phyloP scores from a whole-genome alignment of 495 filamentous ascomycete species.

The Elaphomyces granulatus region DNA sequence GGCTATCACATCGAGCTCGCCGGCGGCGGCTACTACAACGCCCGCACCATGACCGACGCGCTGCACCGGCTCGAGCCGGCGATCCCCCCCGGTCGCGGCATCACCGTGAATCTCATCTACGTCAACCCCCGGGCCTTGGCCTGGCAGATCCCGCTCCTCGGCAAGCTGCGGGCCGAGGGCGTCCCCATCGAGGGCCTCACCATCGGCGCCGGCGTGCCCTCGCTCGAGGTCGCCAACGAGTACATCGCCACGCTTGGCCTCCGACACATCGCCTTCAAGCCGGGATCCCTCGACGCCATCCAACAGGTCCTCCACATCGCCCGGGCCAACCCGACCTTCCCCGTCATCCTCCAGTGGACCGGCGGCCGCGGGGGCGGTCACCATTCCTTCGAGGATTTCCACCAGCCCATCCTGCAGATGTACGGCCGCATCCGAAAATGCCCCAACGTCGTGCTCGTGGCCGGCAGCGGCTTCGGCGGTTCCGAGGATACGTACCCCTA shows the following conservation, averaged over 20 bases:
- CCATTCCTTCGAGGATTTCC: conserved; percentile 39
- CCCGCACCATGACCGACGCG: conserved; percentile 15
- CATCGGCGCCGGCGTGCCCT: conserved; percentile 38
- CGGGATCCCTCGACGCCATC: conserved; percentile 31
- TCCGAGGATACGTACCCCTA: conserved; percentile 35
- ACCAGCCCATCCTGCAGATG: conserved; percentile 30
- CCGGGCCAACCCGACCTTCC: conserved; percentile 30
- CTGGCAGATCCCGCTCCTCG: conserved; percentile 24
- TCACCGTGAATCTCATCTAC: conserved; percentile 29
- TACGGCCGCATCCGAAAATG: conserved; percentile 31
- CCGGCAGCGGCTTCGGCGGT: conserved; percentile 35
- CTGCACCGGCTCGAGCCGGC: conserved; percentile 15
- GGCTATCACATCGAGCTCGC: conserved; percentile 29
- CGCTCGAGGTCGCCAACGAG: conserved; percentile 30
- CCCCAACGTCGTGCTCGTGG: conserved; percentile 33
- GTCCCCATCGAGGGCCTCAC: conserved; percentile 28
- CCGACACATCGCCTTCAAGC: conserved; percentile 37
- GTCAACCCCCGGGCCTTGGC: conserved; percentile 21
- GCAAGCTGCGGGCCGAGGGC: conserved; percentile 11
- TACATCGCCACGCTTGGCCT: conserved; percentile 34
- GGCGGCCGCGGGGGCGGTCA: conserved; percentile 38
- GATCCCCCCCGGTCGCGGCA: conserved; percentile 20
- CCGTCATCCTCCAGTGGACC: conserved; percentile 37
- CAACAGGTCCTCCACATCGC: conserved; percentile 34
- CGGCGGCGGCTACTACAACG: conserved; percentile 21